Evolutionary conservation across 1,284 basidiomycete genomes (phyloP), one percentile per base, ranked within the genome.

Genomic region (Apiotrichum brassicae): DNA sequence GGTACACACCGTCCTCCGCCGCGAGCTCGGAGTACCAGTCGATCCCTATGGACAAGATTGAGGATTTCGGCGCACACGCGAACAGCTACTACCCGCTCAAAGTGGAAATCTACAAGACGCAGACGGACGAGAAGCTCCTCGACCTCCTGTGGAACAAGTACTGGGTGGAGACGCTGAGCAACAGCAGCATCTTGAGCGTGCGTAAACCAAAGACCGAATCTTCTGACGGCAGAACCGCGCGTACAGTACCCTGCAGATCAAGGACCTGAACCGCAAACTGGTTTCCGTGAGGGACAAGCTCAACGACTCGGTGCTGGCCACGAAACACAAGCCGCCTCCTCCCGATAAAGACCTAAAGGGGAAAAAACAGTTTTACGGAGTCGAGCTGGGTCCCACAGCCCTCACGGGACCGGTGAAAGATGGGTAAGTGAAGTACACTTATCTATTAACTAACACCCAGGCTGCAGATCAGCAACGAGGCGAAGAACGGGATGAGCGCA

Each of bases 1-100:
- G 84, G 59, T 93, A 94, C 74, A 87, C 82, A 2, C 90, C 91
- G 4, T 82, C 87, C 0, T 78, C 58, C 72, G 77, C 81, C 0
- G 70, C 79, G n/a, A 82, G 84, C 8, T 87, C 91, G 24, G 71
- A 75, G 68, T 95, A 95, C 65, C 93, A 97, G 70, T 89, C 85
- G 39, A 94, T 97, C 58, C 94, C 94, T 0, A 79, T 94, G 35
- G 83, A 80, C 75, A 95, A 95, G 77, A 92, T 97, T 53, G 92
- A 95, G 72, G 92, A 97, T 69, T 97, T 95, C 64, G 94, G 94
- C 68, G 94, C 95, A 3, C 94, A 99, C 66, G 92, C 94, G n/a
- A 87, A 88, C 64, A 82, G 89, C 56, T 98, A 98, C 71, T 98
- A 98, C 70, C 85, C 83, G 16, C 79, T 98, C 20, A 89, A 94